Percentiles rank a stretch among this genome's conserved stretches.
Conservation (phyloP, 2,329 filamentous ascomycete species). For the Microsporum canis region DNA sequence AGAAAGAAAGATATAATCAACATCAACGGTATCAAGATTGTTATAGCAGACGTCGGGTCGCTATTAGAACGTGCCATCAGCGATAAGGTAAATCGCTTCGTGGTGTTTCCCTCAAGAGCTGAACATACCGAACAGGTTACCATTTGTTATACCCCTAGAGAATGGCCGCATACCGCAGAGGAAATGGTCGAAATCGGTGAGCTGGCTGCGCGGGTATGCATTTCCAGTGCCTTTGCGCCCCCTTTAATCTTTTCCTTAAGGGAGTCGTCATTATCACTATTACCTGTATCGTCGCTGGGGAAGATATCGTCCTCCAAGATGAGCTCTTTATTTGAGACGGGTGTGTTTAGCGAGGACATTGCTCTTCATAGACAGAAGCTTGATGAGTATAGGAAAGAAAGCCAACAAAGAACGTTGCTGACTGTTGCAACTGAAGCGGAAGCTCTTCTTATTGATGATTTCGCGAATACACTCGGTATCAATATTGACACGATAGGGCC, state of each 20-base stretch:
- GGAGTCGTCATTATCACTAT: slow-evolving; percentile 4
- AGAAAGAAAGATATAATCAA: slow-evolving; percentile 37
- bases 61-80: slow-evolving; percentile 26
- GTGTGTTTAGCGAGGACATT: slow-evolving; percentile 17
- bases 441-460: background rate
- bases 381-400: background rate
- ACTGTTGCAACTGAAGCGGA: background rate
- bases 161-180: slow-evolving; percentile 16
- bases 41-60: slow-evolving; percentile 29
- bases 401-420: background rate
- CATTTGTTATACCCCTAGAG: slow-evolving; percentile 31
- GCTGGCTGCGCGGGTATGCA: background rate
- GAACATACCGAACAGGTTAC: slow-evolving; percentile 30
- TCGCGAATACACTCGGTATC: slow-evolving; percentile 6
- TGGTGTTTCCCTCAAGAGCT: slow-evolving; percentile 32
- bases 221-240: background rate
- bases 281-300: slow-evolving; percentile 32
- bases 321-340: slow-evolving; percentile 19
- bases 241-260: slow-evolving; percentile 21
- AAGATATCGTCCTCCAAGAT: slow-evolving; percentile 35
- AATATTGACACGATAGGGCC: slow-evolving; percentile 13
- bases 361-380: background rate
- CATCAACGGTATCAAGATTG: slow-evolving; percentile 39
- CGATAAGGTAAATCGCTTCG: slow-evolving; percentile 13
- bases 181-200: slow-evolving; percentile 8